These are phyloP conservation scores for Rhizophagus sp. DNA, from an alignment of 192 early-diverging fungal species.

Conservation along the genomic window DNA sequence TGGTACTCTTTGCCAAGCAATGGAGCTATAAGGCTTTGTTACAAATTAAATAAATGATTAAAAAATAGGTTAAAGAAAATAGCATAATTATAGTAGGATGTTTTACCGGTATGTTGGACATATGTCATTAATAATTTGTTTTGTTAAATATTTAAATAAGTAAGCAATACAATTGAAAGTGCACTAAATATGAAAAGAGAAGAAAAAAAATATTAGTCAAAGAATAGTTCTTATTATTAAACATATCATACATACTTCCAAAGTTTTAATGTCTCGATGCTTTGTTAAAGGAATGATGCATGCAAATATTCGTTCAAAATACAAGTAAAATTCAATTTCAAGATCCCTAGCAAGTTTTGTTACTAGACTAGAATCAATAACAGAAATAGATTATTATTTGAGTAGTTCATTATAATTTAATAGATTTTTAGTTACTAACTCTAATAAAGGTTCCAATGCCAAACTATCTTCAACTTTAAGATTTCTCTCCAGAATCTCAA, in stretches of 20 bases:
- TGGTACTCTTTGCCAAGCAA: conserved; percentile 67
- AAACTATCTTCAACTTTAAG: conserved; percentile 62
- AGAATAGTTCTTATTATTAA: background rate
- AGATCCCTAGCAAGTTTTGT: conserved; percentile 88
- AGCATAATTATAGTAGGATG: background rate
- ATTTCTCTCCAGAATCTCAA: conserved; percentile 63
- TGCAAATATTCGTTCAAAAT: conserved; percentile 67
- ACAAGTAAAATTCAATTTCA: conserved; percentile 86
- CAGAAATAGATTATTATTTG: background rate
- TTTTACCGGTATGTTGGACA: conserved; percentile 65
- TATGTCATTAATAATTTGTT: conserved; percentile 67
- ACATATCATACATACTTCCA: conserved; percentile 60
- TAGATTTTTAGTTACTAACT: conserved; percentile 52
- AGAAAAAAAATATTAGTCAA: background rate
- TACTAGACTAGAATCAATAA: conserved; percentile 54
- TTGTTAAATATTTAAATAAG: conserved; percentile 87
- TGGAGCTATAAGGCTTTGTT: conserved; percentile 63
- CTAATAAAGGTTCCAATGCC: conserved; percentile 80
- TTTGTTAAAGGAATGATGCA: conserved; percentile 70
- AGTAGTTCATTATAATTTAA: background rate
- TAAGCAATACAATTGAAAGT: conserved; percentile 88
- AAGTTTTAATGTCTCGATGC: conserved; percentile 64
- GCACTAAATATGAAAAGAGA: conserved; percentile 42
- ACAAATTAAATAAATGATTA: background rate
- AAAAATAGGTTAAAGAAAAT: background rate